Evolutionary conservation across 176 grass and related monocot genomes (phyloP), one percentile per base, ranked within the genome.

Genomic region (Melocanna baccifera): DNA sequence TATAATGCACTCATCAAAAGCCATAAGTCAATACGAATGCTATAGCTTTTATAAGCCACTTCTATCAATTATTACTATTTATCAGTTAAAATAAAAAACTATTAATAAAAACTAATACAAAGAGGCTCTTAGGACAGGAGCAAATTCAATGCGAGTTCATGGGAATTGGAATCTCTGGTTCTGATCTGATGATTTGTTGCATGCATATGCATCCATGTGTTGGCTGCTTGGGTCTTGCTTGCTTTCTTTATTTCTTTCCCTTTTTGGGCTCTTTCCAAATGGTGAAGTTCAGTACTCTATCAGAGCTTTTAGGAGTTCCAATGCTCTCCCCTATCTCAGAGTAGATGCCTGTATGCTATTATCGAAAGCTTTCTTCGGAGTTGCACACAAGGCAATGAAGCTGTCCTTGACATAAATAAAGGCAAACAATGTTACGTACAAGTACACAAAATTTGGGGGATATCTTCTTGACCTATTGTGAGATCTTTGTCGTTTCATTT

Each of bases 281-380:
- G 34, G 51, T 56, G 73, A 32, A n/a, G 51, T 37, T 36, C 51
- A 57, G 51, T 40, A 58, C 32, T 76, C 52, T 37, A 58, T 58
- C 73, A 76, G 52, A 41, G 32, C 12, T 56, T 75, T 56, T 58
- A 76, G 73, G 34, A 58, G 52, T 20, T 41, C 73, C 73, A 76
- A 58, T 22, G 73, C 40, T 75, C 52, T 26, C 20, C 52, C 14
- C 73, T n/a, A 13, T 36, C 52, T 58, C 34, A 37, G 12, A 40
- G 39, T 40, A 40, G 19, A 69, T 22, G 66, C 66, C 9, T 40
- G 20, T 69, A 41, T 52, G 19, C 9, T 18, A 16, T 36, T 23
- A 59, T 26, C 23, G 20, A 19, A 59, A 56, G 19, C 52, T 76
- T 76, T 59, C 22, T 40, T 25, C 20, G 40, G 53, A 76, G 52